Conservation (phyloP, 2,329 filamentous ascomycete genomes). For the Calonectria hongkongensis region DNA sequence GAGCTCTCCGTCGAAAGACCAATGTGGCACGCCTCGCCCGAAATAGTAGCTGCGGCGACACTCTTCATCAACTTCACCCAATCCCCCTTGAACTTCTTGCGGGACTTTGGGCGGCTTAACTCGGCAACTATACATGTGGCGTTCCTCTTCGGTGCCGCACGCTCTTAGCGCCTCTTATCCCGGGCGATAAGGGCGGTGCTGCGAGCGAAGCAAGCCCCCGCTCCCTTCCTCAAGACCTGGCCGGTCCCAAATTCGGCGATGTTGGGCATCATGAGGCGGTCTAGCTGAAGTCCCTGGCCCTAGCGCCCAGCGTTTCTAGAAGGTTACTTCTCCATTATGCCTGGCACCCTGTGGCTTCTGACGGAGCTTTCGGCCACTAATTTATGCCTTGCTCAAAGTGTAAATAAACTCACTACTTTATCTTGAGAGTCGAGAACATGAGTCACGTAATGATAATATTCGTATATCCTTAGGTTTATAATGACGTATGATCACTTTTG, state of each 20-base stretch:
- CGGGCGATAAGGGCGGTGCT: background rate
- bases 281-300: background rate
- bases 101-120: constrained; percentile 21
- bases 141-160: background rate
- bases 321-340: background rate
- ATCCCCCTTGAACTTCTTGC: constrained; percentile 4
- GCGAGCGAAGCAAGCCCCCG: background rate
- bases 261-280: constrained; percentile 12
- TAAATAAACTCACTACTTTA: constrained; percentile 2
- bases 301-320: constrained; percentile 23
- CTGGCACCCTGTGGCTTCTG: background rate
- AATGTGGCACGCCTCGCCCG: constrained; percentile 28
- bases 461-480: background rate
- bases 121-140: constrained; percentile 13
- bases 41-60: constrained; percentile 35
- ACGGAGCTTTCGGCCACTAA: background rate
- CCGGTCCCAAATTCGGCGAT: background rate
- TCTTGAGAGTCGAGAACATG: background rate
- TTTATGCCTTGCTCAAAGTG: background rate
- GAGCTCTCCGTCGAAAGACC: background rate
- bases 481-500: background rate
- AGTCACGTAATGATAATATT: background rate
- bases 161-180: background rate
- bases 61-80: constrained; percentile 15
- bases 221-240: background rate